Conservation (phyloP, 2,329 filamentous ascomycete genomes). For the Akanthomyces uredinophilus region DNA sequence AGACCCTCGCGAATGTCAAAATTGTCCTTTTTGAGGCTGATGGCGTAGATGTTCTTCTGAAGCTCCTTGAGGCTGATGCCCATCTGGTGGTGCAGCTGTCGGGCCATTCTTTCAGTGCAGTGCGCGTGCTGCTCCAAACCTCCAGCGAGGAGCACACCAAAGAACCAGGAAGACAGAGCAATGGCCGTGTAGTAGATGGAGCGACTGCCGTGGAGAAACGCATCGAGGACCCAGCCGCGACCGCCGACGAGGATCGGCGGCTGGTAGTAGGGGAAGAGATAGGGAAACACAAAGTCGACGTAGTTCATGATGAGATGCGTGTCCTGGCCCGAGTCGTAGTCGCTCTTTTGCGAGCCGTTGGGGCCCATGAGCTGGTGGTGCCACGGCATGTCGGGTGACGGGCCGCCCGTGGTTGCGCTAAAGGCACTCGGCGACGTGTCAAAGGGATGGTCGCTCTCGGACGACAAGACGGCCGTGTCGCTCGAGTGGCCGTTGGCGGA, state of each 20-base stretch:
- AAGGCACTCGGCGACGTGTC: conserved; percentile 7
- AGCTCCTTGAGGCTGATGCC: conserved; percentile 40
- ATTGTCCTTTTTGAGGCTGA: conserved; percentile 28
- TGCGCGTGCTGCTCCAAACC: conserved; percentile 28
- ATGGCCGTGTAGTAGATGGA: conserved; percentile 53
- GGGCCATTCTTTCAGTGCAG: conserved; percentile 32
- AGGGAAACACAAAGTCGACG: conserved; percentile 57
- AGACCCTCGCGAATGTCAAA: conserved; percentile 31
- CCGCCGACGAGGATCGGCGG: conserved; percentile 52
- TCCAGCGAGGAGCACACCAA: conserved; percentile 39
- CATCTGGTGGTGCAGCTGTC: conserved; percentile 39
- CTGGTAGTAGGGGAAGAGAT: conserved; percentile 58
- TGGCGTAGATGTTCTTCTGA: conserved; percentile 35
- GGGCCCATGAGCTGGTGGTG: conserved; percentile 24
- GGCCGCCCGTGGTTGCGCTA: conserved; percentile 1
- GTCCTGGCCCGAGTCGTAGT: conserved; percentile 21
- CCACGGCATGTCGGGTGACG: conserved; percentile 30
- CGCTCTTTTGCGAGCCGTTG: conserved; percentile 16
- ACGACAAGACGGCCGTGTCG: conserved; percentile 5
- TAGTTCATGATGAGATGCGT: conserved; percentile 51
- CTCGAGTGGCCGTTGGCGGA: conserved; percentile 15
- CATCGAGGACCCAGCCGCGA: conserved; percentile 54
- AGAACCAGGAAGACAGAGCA: conserved; percentile 53
- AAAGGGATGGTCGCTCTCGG: conserved; percentile 1
- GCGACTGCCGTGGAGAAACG: conserved; percentile 49